phyloP scores from a whole-genome alignment of 164 flowering plant genomes.

The Stephania japonica region DNA sequence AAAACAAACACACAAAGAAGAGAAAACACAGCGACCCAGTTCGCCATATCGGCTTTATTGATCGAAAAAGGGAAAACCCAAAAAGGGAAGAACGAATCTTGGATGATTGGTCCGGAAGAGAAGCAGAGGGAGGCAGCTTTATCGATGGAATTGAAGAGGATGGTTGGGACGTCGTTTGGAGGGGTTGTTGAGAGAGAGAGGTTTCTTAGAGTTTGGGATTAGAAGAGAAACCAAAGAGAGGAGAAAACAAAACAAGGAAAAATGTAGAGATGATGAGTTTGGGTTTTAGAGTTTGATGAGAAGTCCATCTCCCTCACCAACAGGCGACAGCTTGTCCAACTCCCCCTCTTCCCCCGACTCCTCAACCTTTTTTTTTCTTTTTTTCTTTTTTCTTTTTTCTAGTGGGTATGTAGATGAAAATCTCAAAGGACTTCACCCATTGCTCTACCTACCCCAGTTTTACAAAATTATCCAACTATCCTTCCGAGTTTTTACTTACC shows the following conservation, averaged over 20 bases:
- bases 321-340: neutral
- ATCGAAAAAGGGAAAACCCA: neutral
- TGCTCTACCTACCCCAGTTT: too few species aligned
- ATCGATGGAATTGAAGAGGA: neutral
- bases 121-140: neutral
- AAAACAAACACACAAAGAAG: slow-evolving; percentile 16
- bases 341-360: neutral
- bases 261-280: slow-evolving; percentile 8
- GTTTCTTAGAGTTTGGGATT: slow-evolving; percentile 18
- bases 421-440: too few species aligned
- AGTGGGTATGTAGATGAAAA: too few species aligned
- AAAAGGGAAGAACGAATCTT: neutral
- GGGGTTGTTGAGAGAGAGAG: slow-evolving; percentile 15
- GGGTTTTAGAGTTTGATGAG: slow-evolving; percentile 16
- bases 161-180: slow-evolving; percentile 17
- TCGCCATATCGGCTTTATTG: slow-evolving; percentile 15
- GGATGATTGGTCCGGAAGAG: slow-evolving; percentile 5
- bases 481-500: too few species aligned
- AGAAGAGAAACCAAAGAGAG: slow-evolving; percentile 6
- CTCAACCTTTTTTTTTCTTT: too few species aligned
- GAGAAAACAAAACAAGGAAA: slow-evolving; percentile 6
- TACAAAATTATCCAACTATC: too few species aligned
- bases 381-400: too few species aligned
- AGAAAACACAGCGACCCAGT: slow-evolving; percentile 29
- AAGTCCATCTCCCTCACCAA: slow-evolving; percentile 20